Evolutionary conservation across 2,329 filamentous ascomycete genomes (phyloP).

Genomic region (Basipetospora chlamydospora): DNA sequence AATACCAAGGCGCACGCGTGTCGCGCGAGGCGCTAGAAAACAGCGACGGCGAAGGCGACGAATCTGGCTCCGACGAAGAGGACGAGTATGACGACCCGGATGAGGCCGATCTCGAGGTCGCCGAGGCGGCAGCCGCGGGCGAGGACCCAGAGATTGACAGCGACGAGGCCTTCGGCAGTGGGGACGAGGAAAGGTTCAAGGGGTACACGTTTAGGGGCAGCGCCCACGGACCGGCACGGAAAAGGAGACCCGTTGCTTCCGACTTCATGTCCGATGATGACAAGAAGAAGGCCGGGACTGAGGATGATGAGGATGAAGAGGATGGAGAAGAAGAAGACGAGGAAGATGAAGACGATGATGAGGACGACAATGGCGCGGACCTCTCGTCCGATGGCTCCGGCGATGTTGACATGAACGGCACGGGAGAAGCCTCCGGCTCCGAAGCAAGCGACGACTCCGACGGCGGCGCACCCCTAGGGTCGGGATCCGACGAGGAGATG

Average conservation of each 20-base stretch:
- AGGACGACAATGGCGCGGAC: slow-evolving; percentile 23
- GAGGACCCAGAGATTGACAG: slow-evolving; percentile 48
- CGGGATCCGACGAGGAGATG: slow-evolving; percentile 21
- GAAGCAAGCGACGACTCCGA: slow-evolving; percentile 18
- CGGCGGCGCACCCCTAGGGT: slow-evolving; percentile 10
- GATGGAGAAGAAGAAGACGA: slow-evolving; percentile 20
- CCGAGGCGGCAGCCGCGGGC: slow-evolving; percentile 27
- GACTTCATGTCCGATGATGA: slow-evolving; percentile 41
- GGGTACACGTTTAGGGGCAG: slow-evolving; percentile 53
- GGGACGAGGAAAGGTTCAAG: slow-evolving; percentile 71
- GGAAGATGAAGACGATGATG: slow-evolving; percentile 21
- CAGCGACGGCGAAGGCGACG: slow-evolving; percentile 25
- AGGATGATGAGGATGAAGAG: slow-evolving; percentile 20
- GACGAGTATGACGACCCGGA: slow-evolving; percentile 44
- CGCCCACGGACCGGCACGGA: slow-evolving; percentile 24
- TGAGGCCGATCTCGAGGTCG: slow-evolving; percentile 35
- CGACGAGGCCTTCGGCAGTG: slow-evolving; percentile 62
- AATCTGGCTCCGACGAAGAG: slow-evolving; percentile 17
- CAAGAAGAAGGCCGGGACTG: slow-evolving; percentile 21
- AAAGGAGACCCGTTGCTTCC: slow-evolving; percentile 33
- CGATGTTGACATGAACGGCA: slow-evolving; percentile 18
- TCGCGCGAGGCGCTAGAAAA: slow-evolving; percentile 51
- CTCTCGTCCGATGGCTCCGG: slow-evolving; percentile 17
- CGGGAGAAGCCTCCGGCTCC: slow-evolving; percentile 18
- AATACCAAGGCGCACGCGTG: slow-evolving; percentile 66